A percentile compares a stretch with the other conserved stretches of the same genome.
These are phyloP conservation scores for Fusarium newnesense DNA, from an alignment of 2,329 filamentous ascomycete species.

Conservation along the genomic window DNA sequence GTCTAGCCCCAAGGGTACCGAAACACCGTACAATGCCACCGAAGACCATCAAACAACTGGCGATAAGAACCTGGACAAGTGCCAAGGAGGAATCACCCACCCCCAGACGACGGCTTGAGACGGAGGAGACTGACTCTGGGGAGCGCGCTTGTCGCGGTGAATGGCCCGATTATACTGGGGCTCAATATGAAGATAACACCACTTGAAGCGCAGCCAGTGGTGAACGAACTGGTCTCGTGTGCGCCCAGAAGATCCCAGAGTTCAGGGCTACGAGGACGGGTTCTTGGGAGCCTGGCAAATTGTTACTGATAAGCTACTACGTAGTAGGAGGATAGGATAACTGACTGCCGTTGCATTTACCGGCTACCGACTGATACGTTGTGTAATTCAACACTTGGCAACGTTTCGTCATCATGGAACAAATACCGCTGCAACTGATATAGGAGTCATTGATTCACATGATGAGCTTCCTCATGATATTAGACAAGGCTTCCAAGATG, in stretches of 20 bases:
- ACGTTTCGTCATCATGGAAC: neutral
- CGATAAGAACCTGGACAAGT: conserved; percentile 35
- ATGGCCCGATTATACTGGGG: conserved; percentile 36
- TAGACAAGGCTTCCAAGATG: conserved; percentile 8
- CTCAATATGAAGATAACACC: conserved; percentile 25
- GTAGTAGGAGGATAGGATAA: neutral
- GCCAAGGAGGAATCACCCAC: conserved; percentile 15
- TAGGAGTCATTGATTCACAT: neutral
- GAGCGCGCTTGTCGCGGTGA: conserved; percentile 45
- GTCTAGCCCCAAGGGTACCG: conserved; percentile 31
- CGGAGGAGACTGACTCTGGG: conserved; percentile 36
- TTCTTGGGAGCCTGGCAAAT: conserved; percentile 14
- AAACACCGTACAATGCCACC: conserved; percentile 7
- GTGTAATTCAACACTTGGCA: neutral
- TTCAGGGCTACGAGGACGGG: conserved; percentile 1
- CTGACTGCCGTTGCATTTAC: neutral
- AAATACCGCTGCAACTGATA: neutral
- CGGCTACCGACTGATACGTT: neutral
- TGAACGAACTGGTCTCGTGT: conserved; percentile 25
- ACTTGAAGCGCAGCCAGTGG: conserved; percentile 7
- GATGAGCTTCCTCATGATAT: neutral
- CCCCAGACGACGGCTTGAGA: conserved; percentile 30
- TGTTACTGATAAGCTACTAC: neutral
- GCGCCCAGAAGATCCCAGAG: conserved; percentile 9
- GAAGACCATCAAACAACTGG: conserved; percentile 19